Percentiles rank a stretch among this genome's conserved stretches.
Evolutionary conservation across 2,329 filamentous ascomycete species (phyloP).

Genomic region (Phyllosticta citribraziliensis): DNA sequence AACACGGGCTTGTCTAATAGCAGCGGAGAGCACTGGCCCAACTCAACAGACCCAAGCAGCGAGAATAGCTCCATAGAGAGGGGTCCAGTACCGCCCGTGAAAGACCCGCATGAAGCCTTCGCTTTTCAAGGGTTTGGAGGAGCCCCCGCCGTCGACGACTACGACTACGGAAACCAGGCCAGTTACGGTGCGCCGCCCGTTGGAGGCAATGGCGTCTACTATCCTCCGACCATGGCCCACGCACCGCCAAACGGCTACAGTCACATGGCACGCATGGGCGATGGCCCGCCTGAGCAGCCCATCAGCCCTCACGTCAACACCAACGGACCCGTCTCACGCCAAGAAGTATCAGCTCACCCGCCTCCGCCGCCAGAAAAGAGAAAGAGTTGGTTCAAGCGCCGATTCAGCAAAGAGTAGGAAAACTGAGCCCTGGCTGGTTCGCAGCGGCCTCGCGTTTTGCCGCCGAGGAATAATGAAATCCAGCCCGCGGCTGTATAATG

Average conservation of each 20-base stretch:
- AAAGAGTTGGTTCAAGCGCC: constrained; percentile 80
- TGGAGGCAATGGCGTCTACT: background rate
- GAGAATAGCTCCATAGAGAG: constrained; percentile 88
- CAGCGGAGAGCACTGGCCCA: constrained; percentile 63
- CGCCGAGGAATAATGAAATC: constrained; percentile 5
- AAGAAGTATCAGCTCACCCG: constrained; percentile 6
- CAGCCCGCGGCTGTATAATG: background rate
- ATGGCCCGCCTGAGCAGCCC: constrained; percentile 6
- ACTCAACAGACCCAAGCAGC: constrained; percentile 83
- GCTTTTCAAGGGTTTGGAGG: constrained; percentile 47
- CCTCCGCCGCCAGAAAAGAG: constrained; percentile 52
- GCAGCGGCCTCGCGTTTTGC: background rate
- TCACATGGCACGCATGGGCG: constrained; percentile 13
- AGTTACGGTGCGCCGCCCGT: constrained; percentile 5
- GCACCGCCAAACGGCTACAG: constrained; percentile 10
- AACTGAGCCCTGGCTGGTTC: background rate
- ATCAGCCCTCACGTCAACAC: background rate
- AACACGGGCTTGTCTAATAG: constrained; percentile 66
- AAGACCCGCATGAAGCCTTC: constrained; percentile 39
- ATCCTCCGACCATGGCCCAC: background rate
- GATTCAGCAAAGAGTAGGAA: constrained; percentile 58
- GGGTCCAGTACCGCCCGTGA: constrained; percentile 18
- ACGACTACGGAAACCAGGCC: constrained; percentile 13
- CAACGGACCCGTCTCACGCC: background rate
- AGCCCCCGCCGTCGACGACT: constrained; percentile 33